A percentile compares a stretch with the other conserved stretches of the same genome.
phyloP scores from a whole-genome alignment of 2,329 filamentous ascomycete species.

The Botryotinia convoluta region DNA sequence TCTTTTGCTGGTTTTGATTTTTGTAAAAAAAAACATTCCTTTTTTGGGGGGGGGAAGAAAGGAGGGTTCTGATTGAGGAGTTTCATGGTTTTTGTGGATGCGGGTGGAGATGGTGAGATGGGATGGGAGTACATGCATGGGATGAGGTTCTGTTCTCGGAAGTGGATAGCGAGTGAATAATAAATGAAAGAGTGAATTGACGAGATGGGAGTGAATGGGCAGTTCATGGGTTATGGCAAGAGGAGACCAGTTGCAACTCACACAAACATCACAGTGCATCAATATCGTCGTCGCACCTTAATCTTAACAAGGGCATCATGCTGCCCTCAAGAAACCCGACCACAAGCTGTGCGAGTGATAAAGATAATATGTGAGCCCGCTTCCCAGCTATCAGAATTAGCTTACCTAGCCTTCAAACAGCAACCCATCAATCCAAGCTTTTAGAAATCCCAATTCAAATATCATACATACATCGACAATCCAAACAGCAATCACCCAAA shows the following conservation, averaged over 20 bases:
- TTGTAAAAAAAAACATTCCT: too few relatives aligned
- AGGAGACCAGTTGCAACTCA: not conserved
- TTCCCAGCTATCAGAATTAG: rapidly evolving
- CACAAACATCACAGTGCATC: not conserved
- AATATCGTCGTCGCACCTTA: rapidly evolving
- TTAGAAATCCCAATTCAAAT: not conserved
- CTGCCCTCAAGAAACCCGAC: rapidly evolving
- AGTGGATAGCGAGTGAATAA: not conserved
- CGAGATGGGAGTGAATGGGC: not conserved
- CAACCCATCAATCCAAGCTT: not conserved
- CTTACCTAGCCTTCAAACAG: not conserved
- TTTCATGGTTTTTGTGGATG: not conserved
- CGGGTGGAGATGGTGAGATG: not conserved
- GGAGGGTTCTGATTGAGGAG: not conserved
- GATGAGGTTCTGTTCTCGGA: not conserved
- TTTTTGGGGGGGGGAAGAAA: not conserved
- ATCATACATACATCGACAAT: not conserved
- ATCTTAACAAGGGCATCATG: not conserved
- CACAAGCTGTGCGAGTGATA: too few relatives aligned
- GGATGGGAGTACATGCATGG: not conserved
- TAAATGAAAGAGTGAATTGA: not conserved
- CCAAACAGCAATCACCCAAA: not conserved
- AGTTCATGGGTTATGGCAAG: not conserved
- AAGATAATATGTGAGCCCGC: not conserved
- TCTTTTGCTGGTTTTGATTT: not conserved